Conservation (phyloP, 2,329 filamentous ascomycete genomes). For the Fusarium chuoi region DNA sequence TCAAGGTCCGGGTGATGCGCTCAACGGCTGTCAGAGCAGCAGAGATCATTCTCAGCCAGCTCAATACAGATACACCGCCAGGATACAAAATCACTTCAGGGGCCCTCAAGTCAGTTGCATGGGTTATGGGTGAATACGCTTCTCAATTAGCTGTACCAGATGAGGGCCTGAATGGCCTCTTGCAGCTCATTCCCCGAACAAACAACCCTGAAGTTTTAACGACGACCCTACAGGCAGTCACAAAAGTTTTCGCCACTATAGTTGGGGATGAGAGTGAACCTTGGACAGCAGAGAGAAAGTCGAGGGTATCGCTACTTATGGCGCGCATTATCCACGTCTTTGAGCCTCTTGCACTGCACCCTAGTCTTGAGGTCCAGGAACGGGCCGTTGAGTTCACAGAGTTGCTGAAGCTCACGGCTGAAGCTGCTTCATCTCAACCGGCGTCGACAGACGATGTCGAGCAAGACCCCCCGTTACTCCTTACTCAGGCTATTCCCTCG, state of each 20-base stretch:
- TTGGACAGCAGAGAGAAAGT: conserved; percentile 81
- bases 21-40: conserved; percentile 84
- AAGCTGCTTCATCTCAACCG: conserved; percentile 78
- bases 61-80: conserved; percentile 61
- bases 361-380: conserved; percentile 93
- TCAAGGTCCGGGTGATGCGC: conserved; percentile 88
- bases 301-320: conserved; percentile 79
- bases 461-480: conserved; percentile 80
- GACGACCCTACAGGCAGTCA: conserved; percentile 82
- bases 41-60: conserved; percentile 75
- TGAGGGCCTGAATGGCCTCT: conserved; percentile 76
- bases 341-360: conserved; percentile 82
- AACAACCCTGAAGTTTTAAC: conserved; percentile 75
- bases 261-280: conserved; percentile 70
- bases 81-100: conserved; percentile 69
- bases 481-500: conserved; percentile 90
- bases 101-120: conserved; percentile 80
- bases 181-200: conserved; percentile 71
- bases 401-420: conserved; percentile 84
- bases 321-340: conserved; percentile 84
- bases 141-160: conserved; percentile 75
- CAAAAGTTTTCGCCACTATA: conserved; percentile 84
- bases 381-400: conserved; percentile 93
- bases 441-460: conserved; percentile 62
- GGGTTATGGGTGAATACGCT: conserved; percentile 91